Conservation (phyloP, 2,329 filamentous ascomycete genomes). For the Tothia fuscella region DNA sequence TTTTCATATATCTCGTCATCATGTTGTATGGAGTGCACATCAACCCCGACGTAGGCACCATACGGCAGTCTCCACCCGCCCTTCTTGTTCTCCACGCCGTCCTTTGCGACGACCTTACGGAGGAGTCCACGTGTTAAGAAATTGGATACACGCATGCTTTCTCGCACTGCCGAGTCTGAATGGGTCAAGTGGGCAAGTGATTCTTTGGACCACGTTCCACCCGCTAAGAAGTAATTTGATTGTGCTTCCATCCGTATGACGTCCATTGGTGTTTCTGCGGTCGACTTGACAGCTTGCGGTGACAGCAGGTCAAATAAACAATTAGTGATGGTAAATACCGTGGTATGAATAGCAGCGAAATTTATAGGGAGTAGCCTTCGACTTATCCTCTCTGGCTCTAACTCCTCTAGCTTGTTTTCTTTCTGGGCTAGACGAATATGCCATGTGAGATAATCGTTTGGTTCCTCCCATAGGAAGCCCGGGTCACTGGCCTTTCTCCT, state of each 20-base stretch:
- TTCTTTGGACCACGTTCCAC: not conserved
- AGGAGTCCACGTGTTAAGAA: constrained; percentile 19
- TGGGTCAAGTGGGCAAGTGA: not conserved
- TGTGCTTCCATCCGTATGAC: constrained; percentile 4
- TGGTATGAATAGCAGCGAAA: constrained; percentile 30
- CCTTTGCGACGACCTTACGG: constrained; percentile 24
- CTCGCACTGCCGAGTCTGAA: constrained; percentile 11
- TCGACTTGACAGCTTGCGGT: not conserved
- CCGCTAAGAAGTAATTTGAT: not conserved
- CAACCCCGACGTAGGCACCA: constrained; percentile 23
- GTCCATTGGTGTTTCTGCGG: not conserved
- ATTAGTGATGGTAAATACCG: constrained; percentile 28
- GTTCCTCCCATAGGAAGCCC: constrained; percentile 18
- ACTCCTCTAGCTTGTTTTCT: constrained; percentile 19
- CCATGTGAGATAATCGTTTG: constrained; percentile 32
- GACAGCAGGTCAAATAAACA: constrained; percentile 24
- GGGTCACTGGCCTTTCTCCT: constrained; percentile 11
- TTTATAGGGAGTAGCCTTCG: constrained; percentile 22
- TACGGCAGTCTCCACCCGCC: constrained; percentile 15
- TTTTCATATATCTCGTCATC: constrained; percentile 9
- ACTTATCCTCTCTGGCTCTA: constrained; percentile 23
- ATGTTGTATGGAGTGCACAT: constrained; percentile 1
- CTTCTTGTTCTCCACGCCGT: constrained; percentile 19
- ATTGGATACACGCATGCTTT: constrained; percentile 10
- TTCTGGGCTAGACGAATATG: constrained; percentile 25